Evolutionary conservation across 768 basidiomycete genomes (phyloP).

Genomic region (Exidia glandulosa): DNA sequence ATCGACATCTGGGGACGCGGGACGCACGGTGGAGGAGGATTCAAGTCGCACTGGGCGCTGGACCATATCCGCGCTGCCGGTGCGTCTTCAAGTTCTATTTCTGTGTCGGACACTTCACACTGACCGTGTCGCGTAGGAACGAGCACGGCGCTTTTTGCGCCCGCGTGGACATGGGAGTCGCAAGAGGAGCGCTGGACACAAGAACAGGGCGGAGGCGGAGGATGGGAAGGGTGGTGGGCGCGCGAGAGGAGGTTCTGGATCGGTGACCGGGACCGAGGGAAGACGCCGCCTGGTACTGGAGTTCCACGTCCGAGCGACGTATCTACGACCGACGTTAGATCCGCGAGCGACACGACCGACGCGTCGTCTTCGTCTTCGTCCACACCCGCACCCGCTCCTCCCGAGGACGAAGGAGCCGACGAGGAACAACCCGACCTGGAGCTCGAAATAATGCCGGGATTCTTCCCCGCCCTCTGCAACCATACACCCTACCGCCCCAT

Average conservation of each 20-base stretch:
- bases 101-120: no score
- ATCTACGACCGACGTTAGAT: neutral
- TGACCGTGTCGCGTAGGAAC: slow-evolving; percentile 48
- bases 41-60: slow-evolving; percentile 57
- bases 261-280: slow-evolving; percentile 26
- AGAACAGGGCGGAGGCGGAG: slow-evolving; percentile 42
- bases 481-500: neutral
- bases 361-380: neutral
- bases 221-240: slow-evolving; percentile 54
- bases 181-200: slow-evolving; percentile 48
- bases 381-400: neutral
- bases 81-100: no score
- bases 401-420: neutral
- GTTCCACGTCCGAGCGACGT: neutral
- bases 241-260: slow-evolving; percentile 66
- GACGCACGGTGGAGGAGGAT: slow-evolving; percentile 63
- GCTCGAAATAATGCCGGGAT: neutral
- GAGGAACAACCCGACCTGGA: neutral
- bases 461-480: neutral
- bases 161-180: slow-evolving; percentile 77
- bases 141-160: slow-evolving; percentile 70
- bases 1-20: slow-evolving; percentile 78
- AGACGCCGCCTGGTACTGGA: neutral
- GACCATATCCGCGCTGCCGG: no score
- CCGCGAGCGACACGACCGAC: neutral